Evolutionary conservation across 352 stramenopile species (phyloP), one percentile per base, ranked within the genome.

Genomic region (Globisporangium nagaii): DNA sequence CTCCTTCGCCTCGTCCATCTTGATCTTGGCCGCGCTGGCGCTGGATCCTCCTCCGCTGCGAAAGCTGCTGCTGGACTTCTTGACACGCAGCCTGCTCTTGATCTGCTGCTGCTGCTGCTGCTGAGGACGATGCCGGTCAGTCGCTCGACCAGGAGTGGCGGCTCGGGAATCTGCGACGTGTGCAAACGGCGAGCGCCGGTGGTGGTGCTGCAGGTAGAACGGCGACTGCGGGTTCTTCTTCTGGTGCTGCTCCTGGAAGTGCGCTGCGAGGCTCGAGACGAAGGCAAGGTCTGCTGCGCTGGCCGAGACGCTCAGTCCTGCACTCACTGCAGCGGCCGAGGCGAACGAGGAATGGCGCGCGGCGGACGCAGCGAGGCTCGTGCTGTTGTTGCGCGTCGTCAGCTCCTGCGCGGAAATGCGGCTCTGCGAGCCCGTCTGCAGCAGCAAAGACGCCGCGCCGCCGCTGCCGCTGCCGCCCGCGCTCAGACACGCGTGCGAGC

Each of bases 1-100:
- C 65, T 73, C 60, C 12, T 41, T 62, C 30, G 28, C 30, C 13
- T 64, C 58, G 15, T 51, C 48, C 31, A 28, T 43, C 28, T 44
- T 45, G 25, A 17, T 19, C 34, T 54, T 54, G 13, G 19, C 15
- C 24, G 34, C 24, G 9, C 32, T 31, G 12, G 25, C 13, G 15
- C 44, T 48, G 27, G 15, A 32, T 9, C 28, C 25, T 37, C 30
- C 41, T 5, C 20, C 31, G 20, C 51, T 32, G 12, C 22, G 32
- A 19, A n/a, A n/a, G n/a, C 37, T 27, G 27, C 28, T 30, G 12
- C 22, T 52, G 34, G 22, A 19, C 25, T 54, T 54, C 13, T 41
- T 43, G 24, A 45, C 3, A 35, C 31, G 19, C 17, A 28, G 2
- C 22, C 45, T 54, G 34, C 15, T 20, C 37, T 54, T 54, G 20